Evolutionary conservation across 306 rosid genomes (phyloP).

Genomic region (Malus sieversii): DNA sequence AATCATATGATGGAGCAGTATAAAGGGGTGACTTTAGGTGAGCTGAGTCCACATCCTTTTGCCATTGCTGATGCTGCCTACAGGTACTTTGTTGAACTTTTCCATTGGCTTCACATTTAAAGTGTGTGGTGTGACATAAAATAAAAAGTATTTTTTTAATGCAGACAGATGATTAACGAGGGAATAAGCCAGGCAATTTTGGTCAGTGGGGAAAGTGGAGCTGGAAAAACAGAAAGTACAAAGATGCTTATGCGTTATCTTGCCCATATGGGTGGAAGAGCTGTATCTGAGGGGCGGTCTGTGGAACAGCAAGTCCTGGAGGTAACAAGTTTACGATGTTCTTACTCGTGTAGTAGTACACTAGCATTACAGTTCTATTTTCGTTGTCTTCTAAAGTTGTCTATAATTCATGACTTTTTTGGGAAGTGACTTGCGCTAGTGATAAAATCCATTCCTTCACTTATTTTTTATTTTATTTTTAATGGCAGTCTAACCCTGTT

Average conservation of each 20-base stretch:
- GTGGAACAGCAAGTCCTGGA: conserved; percentile 94
- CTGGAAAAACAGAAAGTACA: conserved; percentile 95
- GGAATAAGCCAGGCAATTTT: conserved; percentile 79
- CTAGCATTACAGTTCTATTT: not conserved
- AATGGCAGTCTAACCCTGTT: conserved; percentile 88
- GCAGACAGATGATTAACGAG: conserved; percentile 80
- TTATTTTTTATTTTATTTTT: not conserved
- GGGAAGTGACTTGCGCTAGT: not conserved
- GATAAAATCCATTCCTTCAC: conserved; percentile 1
- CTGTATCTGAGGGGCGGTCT: conserved; percentile 64
- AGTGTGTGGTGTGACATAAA: not conserved
- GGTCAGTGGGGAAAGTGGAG: conserved; percentile 99
- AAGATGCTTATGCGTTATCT: conserved; percentile 97
- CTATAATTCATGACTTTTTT: conserved; percentile 8
- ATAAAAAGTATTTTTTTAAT: not conserved
- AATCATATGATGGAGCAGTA: conserved; percentile 65
- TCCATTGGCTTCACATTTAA: conserved; percentile 2
- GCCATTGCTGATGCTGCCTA: conserved; percentile 96
- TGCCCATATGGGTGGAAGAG: conserved; percentile 89
- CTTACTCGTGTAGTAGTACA: not conserved
- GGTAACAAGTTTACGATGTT: conserved; percentile 33
- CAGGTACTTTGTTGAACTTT: conserved; percentile 46
- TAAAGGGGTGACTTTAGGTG: conserved; percentile 68
- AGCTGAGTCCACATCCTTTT: conserved; percentile 94
- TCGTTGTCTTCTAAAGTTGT: conserved; percentile 2